These are phyloP conservation scores for Asclepias syriaca DNA, from an alignment of 257 asterid genomes.

Conservation along the genomic window DNA sequence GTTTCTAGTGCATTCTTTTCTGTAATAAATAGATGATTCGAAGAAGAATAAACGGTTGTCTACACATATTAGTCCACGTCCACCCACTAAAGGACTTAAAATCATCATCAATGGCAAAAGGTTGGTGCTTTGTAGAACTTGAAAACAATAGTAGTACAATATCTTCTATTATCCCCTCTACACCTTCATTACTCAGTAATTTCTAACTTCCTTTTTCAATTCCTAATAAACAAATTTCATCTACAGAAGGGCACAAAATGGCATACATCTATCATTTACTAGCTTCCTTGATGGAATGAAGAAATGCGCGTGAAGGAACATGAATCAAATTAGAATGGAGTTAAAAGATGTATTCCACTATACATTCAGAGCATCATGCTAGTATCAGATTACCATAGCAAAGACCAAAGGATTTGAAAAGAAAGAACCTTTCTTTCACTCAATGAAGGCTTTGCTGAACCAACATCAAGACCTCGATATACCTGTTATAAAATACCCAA, in stretches of 20 bases:
- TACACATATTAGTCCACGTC: not conserved
- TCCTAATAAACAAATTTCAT: not conserved
- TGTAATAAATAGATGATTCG: not conserved
- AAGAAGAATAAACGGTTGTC: not conserved
- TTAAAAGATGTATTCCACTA: not conserved
- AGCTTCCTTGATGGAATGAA: not conserved
- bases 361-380: not conserved
- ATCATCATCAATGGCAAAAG: not conserved
- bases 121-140: not conserved
- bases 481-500: constrained; percentile 40
- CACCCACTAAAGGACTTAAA: not conserved
- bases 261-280: not conserved
- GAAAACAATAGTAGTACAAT: not conserved
- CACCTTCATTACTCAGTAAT: not conserved
- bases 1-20: not conserved
- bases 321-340: not conserved
- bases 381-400: not conserved
- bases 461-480: constrained; percentile 85
- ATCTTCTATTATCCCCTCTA: not conserved
- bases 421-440: constrained; percentile 59
- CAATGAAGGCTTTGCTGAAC: constrained; percentile 85
- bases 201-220: not conserved
- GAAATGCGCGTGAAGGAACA: not conserved
- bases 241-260: not conserved
- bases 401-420: not conserved